Evolutionary conservation across 495 filamentous ascomycete genomes (phyloP).

Genomic region (Neurospora sp.): DNA sequence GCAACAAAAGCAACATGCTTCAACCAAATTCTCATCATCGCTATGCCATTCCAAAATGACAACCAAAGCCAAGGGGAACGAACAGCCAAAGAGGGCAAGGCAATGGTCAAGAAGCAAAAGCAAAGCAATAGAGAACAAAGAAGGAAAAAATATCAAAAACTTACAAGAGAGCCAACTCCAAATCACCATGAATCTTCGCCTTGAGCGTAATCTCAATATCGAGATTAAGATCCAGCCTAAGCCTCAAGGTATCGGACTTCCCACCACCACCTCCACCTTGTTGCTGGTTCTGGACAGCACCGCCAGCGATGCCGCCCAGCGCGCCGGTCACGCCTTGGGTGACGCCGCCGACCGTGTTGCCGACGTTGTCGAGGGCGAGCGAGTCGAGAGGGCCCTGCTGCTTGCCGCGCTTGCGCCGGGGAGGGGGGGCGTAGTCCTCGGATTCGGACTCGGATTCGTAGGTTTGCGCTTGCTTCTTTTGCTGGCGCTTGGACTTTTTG

Average conservation of each 20-base stretch:
- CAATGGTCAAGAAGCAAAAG: not conserved
- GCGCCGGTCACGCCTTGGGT: constrained; percentile 46
- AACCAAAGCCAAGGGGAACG: not conserved
- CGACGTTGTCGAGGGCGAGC: constrained; percentile 50
- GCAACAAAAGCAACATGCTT: not conserved
- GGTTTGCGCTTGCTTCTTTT: constrained; percentile 20
- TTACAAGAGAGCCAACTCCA: constrained; percentile 77
- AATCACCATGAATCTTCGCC: constrained; percentile 87
- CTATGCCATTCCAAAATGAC: not conserved
- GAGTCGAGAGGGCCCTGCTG: constrained; percentile 45
- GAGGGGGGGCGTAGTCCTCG: constrained; percentile 23
- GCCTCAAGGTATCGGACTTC: constrained; percentile 54
- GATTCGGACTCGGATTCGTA: constrained; percentile 35
- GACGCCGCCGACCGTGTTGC: constrained; percentile 54
- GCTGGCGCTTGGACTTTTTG: constrained; percentile 20
- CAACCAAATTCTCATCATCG: not conserved
- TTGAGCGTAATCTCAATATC: constrained; percentile 87
- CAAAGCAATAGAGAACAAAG: not conserved
- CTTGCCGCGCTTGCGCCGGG: constrained; percentile 28
- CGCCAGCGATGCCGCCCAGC: constrained; percentile 49
- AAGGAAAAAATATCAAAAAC: constrained; percentile 18
- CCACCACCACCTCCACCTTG: constrained; percentile 43
- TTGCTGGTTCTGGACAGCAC: constrained; percentile 17
- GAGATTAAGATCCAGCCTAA: constrained; percentile 76
- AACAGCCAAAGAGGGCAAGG: not conserved